Conservation (phyloP, 352 stramenopile genomes). For the Pythium myriotylum region DNA sequence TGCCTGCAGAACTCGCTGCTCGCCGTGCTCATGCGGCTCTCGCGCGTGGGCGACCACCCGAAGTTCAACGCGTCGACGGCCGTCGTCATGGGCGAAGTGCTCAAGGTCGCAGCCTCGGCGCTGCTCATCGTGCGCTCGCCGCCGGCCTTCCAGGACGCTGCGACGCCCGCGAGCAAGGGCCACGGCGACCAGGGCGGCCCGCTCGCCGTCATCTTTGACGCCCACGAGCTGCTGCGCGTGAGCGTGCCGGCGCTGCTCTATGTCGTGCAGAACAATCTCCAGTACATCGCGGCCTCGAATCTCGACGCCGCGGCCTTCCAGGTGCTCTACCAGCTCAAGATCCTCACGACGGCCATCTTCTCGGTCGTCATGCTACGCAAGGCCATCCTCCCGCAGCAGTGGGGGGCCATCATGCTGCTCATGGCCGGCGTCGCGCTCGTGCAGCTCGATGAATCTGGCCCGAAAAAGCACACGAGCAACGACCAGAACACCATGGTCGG, state of each 20-base stretch:
- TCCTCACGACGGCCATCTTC: slow-evolving; percentile 85
- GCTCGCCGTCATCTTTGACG: slow-evolving; percentile 55
- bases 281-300: slow-evolving; percentile 82
- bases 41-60: slow-evolving; percentile 62
- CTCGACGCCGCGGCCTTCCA: slow-evolving; percentile 82
- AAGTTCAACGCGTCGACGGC: slow-evolving; percentile 79
- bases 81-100: slow-evolving; percentile 70
- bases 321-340: slow-evolving; percentile 89
- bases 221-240: slow-evolving; percentile 65
- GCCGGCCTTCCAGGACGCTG: slow-evolving; percentile 19
- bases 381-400: slow-evolving; percentile 72
- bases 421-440: slow-evolving; percentile 83
- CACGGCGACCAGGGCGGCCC: slow-evolving; percentile 14
- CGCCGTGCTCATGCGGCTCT: slow-evolving; percentile 83
- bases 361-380: slow-evolving; percentile 80
- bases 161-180: slow-evolving; percentile 1
- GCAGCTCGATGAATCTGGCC: slow-evolving; percentile 56
- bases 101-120: slow-evolving; percentile 64
- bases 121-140: slow-evolving; percentile 40
- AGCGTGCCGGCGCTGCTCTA: slow-evolving; percentile 81
- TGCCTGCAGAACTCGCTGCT: slow-evolving; percentile 82
- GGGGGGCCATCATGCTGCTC: slow-evolving; percentile 76
- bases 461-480: slow-evolving; percentile 17
- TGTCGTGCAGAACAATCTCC: slow-evolving; percentile 85
- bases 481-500: slow-evolving; percentile 70